Conservation (phyloP, 2,329 filamentous ascomycete genomes). For the Stagonosporopsis cucurbitacearum region DNA sequence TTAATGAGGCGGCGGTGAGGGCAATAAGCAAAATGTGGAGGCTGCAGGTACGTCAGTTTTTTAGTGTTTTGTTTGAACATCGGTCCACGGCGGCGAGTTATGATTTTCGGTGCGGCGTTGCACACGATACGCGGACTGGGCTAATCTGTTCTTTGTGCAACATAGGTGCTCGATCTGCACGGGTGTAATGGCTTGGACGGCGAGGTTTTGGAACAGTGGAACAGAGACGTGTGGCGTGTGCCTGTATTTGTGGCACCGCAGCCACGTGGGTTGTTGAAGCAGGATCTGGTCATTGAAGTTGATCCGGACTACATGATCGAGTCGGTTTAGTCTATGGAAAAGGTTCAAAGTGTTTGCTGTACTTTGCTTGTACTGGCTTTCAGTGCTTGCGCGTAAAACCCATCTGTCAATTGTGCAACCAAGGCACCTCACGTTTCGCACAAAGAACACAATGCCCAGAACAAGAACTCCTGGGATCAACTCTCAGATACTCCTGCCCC, state of each 20-base stretch:
- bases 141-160: constrained; percentile 10
- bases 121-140: constrained; percentile 29
- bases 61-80: not conserved
- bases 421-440: not conserved
- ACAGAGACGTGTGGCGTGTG: constrained; percentile 36
- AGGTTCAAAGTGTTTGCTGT: not conserved
- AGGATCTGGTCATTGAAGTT: constrained; percentile 37
- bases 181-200: constrained; percentile 34
- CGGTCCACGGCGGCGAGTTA: not conserved
- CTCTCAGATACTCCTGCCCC: not conserved
- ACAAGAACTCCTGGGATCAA: too few relatives aligned
- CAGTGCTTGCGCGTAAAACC: not conserved
- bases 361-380: not conserved
- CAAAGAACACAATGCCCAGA: too few relatives aligned
- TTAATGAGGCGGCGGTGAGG: constrained; percentile 1
- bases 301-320: constrained; percentile 38
- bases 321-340: not conserved
- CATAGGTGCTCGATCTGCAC: constrained; percentile 38
- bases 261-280: constrained; percentile 1
- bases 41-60: constrained; percentile 13
- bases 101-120: constrained; percentile 25
- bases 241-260: constrained; percentile 31
- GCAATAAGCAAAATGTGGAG: constrained; percentile 16
- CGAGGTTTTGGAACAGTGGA: constrained; percentile 28
- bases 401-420: not conserved